Evolutionary conservation across 148 eudicot species (phyloP).

Genomic region (Cornus florida): DNA sequence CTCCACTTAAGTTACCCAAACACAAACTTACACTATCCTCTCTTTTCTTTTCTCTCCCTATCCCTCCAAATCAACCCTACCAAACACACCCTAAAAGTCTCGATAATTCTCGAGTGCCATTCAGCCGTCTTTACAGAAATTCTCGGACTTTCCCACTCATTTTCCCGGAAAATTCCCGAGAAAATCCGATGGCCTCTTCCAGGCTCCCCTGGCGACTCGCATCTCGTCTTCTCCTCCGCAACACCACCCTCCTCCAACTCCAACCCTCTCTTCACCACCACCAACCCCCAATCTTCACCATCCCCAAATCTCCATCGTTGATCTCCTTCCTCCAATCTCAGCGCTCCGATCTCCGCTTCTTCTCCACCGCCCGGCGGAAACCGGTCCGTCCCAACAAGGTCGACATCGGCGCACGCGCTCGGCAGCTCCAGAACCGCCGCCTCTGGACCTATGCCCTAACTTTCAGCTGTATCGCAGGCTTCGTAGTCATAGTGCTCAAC

Average conservation of each 20-base stretch:
- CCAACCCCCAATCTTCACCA: slow-evolving; percentile 13
- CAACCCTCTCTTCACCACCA: neutral
- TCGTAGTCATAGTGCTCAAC: slow-evolving; percentile 67
- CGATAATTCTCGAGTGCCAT: too few relatives aligned
- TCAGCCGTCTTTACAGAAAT: too few relatives aligned
- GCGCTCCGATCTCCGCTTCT: slow-evolving; percentile 32
- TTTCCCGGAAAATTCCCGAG: neutral
- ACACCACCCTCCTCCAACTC: slow-evolving; percentile 8
- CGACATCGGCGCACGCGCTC: slow-evolving; percentile 84
- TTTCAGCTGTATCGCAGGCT: slow-evolving; percentile 77
- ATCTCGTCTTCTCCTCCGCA: slow-evolving; percentile 39
- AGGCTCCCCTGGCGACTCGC: slow-evolving; percentile 37
- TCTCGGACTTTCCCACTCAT: neutral
- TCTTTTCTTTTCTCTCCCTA: too few relatives aligned
- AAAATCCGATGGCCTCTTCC: slow-evolving; percentile 40
- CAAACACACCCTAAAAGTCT: too few relatives aligned
- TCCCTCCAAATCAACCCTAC: too few relatives aligned
- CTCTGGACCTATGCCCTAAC: slow-evolving; percentile 86
- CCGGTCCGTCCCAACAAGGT: slow-evolving; percentile 30
- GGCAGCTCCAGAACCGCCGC: slow-evolving; percentile 76
- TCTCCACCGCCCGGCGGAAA: slow-evolving; percentile 48
- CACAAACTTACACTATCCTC: too few relatives aligned
- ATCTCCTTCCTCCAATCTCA: slow-evolving; percentile 15
- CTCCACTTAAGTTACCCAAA: too few relatives aligned
- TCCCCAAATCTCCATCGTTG: slow-evolving; percentile 14